Base-by-base conservation (phyloP, 306 rosid genomes). In the Cicer cuneatum region DNA sequence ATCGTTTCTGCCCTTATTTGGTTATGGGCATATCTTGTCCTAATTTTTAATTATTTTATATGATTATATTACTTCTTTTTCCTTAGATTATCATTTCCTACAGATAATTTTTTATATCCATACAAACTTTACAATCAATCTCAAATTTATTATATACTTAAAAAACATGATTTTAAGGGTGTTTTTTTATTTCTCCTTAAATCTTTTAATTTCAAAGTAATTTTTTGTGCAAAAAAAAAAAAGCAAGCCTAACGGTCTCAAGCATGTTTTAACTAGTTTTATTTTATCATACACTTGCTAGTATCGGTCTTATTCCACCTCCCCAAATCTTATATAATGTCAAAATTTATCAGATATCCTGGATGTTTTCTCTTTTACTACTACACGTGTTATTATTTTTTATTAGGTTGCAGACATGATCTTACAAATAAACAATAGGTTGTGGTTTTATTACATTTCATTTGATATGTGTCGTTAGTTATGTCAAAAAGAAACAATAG, bases 371-470 rank as follows among this genome's bases (percentile, higher is more conserved):
- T 19, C 19, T 64, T 65, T 37, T 18, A 47, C 21, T 37, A 37
- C 61, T 58, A 18, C 77, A 75, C 47, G 75, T 71, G 63, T 18
- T 82, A 41, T 33, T 11, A 42, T 60, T 68, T 75, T 29, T 13
- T 43, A 41, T 58, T 62, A 62, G 80, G 66, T 72, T 72, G 63
- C 47, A 41, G 66, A 10, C 82, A 72, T 60, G 63, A 48, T 75
- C 64, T 61, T 43, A 12, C 53, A 58, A 38, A 71, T 71, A 66
- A 65, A 69, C 45, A 71, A 64, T 19, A 47, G 39, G 43, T 58
- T 58, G 45, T 68, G 7, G 57, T 79, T 58, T 33, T 14, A 18
- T 49, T 80, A 58, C 41, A 47, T 70, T 70, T 51, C 2, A 59
- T 68, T 38, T 33, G 39, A 69, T 61, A 59, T 74, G 52, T 18